Conservation (phyloP, 768 basidiomycete species). For the Russula vinacea region DNA sequence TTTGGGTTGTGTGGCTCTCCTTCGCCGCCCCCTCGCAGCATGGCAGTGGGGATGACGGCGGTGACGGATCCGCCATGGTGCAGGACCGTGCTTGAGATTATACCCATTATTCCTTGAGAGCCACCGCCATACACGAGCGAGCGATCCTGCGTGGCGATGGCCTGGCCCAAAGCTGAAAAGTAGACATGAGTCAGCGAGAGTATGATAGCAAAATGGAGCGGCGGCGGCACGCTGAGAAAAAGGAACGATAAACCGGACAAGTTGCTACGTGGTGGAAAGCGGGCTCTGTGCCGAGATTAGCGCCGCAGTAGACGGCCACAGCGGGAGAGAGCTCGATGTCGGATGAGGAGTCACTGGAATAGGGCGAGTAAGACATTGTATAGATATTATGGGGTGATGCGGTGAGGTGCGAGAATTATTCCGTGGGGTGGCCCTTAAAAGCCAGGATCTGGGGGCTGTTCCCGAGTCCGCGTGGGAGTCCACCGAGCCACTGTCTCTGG, state of each 20-base stretch:
- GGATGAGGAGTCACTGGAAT: not conserved
- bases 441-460: not conserved
- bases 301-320: constrained; percentile 84
- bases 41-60: constrained; percentile 76
- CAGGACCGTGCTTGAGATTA: constrained; percentile 63
- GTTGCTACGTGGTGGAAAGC: constrained; percentile 65
- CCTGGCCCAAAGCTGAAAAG: constrained; percentile 62
- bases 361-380: not conserved
- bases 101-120: constrained; percentile 79
- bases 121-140: constrained; percentile 89
- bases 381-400: not conserved
- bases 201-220: not conserved
- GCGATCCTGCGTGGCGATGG: constrained; percentile 57
- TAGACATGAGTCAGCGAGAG: not conserved
- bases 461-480: not conserved
- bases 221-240: not conserved
- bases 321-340: constrained; percentile 31
- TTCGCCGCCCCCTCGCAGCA: constrained; percentile 65
- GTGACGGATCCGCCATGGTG: constrained; percentile 67
- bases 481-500: not conserved
- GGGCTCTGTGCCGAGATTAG: constrained; percentile 59
- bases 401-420: not conserved
- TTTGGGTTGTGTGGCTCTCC: constrained; percentile 36
- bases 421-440: not conserved
- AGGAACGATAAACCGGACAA: constrained; percentile 47